Base-by-base conservation (phyloP, 2,329 filamentous ascomycete species). In the Penicillium sp. region DNA sequence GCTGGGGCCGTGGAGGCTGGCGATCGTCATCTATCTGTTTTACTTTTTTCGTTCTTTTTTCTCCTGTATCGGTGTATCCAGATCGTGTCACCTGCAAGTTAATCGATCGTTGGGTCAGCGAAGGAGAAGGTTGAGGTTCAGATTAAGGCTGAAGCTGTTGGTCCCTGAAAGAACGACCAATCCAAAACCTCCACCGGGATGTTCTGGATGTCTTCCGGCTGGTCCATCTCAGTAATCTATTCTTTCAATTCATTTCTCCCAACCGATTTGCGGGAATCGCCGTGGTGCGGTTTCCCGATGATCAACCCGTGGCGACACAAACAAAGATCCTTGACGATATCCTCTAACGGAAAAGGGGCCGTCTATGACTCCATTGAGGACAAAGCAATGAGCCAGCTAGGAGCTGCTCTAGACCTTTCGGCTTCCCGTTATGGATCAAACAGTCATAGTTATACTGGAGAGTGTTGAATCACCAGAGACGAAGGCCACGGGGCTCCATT, bases 1-100 rank as follows among this genome's bases (percentile, higher is more conserved):
- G 56, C 57, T 62, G 65, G 68, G 58, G 65, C 67, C 37, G 60
- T 65, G 58, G 64, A 63, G 56, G 45, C 49, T 35, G 59, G 47
- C 59, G 68, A 70, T 69, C 68, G 49, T 67, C 58, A 67, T 67
- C 53, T 63, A 19, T 22, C 12, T 17, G 5, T 28, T 12, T 17
- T 15, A 40, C 7, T 53, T 53, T 35, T 40, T 28, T 33, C 7
- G 7, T 7, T 10, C 13, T 10, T 50, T 56, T 47, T 47, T 26
- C 13, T 45, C 44, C 3, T 13, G 8, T 22, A 33, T 33, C 30
- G 30, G 9, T 55, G n/a, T 53, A 49, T n/a, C 42, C 30, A 17
- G 7, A 47, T 35, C 44, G 55, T 61, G 55, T 45, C 59, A 57
- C 37, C 58, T 64, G 58, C 30, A 37, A 58, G 56, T 42, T 64